A percentile compares a stretch with the other conserved stretches of the same genome.
phyloP scores from a whole-genome alignment of 805 yeast genomes.

The Aciculoconidium aculeatum region DNA sequence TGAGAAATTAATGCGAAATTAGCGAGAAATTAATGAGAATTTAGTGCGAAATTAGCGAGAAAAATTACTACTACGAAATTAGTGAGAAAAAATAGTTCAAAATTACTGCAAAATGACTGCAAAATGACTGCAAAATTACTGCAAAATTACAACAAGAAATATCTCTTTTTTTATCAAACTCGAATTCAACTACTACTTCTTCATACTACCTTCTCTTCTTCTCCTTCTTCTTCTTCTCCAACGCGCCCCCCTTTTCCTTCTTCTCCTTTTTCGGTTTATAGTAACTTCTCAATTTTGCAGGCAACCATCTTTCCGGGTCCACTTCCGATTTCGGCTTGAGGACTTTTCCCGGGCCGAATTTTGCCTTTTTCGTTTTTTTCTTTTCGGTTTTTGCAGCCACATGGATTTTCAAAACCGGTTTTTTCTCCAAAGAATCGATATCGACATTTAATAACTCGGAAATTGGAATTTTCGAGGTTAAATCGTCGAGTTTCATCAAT shows the following conservation, averaged over 20 bases:
- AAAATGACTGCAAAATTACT: no score
- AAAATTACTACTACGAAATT: no score
- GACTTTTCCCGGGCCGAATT: constrained; percentile 23
- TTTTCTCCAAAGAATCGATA: constrained; percentile 14
- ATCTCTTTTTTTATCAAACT: no score
- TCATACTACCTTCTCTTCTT: constrained; percentile 14
- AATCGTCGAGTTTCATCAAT: constrained; percentile 15
- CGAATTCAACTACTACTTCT: no score
- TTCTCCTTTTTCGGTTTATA: constrained; percentile 69
- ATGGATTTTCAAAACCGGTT: constrained; percentile 2
- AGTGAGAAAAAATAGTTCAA: no score
- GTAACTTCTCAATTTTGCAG: constrained; percentile 76
- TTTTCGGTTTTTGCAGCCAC: constrained; percentile 8
- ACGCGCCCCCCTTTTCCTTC: constrained; percentile 11
- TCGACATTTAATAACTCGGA: constrained; percentile 29
- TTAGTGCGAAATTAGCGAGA: no score
- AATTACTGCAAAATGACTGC: no score
- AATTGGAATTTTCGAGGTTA: constrained; percentile 13
- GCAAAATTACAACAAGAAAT: no score
- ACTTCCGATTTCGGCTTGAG: constrained; percentile 22
- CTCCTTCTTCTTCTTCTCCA: constrained; percentile 13
- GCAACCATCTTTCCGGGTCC: constrained; percentile 82
- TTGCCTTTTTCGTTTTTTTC: constrained; percentile 21
- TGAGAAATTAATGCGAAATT: no score
- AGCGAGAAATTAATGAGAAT: no score